Percentiles rank a stretch among this genome's conserved stretches.
Evolutionary conservation across 169 alveolate species (phyloP).

Genomic region (Besnoitia besnoiti): DNA sequence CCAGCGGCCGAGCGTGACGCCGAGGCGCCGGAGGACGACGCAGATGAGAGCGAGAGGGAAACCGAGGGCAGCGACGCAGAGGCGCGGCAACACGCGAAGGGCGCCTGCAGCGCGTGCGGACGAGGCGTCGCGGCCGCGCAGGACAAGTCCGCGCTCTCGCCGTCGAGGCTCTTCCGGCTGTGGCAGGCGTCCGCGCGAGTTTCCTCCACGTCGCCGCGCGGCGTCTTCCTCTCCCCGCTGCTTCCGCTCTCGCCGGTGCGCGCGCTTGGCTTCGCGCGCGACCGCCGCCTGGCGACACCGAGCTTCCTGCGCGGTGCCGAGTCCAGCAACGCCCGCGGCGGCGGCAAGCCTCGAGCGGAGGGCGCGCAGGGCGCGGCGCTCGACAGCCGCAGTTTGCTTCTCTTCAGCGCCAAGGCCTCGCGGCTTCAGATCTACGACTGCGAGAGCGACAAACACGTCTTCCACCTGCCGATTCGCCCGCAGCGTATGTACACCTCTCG

Average conservation of each 20-base stretch:
- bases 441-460: not conserved
- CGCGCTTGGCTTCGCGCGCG: not conserved
- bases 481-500: conserved; percentile 57
- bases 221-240: not conserved
- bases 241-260: not conserved
- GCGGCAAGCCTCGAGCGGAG: not conserved
- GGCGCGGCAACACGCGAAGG: no score
- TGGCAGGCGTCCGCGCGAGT: not conserved
- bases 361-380: not conserved
- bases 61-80: not conserved
- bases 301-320: not conserved
- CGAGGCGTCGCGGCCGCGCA: not conserved
- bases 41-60: not conserved
- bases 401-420: conserved; percentile 4
- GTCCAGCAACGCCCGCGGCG: not conserved
- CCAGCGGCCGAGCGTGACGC: no score
- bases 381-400: not conserved
- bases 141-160: not conserved
- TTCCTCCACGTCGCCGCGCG: not conserved
- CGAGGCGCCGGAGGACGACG: not conserved
- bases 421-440: conserved; percentile 29
- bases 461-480: conserved; percentile 34
- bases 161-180: not conserved
- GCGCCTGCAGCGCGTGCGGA: not conserved
- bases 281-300: not conserved